Base-by-base conservation (phyloP, 768 basidiomycete genomes). In the Russula sp. region DNA sequence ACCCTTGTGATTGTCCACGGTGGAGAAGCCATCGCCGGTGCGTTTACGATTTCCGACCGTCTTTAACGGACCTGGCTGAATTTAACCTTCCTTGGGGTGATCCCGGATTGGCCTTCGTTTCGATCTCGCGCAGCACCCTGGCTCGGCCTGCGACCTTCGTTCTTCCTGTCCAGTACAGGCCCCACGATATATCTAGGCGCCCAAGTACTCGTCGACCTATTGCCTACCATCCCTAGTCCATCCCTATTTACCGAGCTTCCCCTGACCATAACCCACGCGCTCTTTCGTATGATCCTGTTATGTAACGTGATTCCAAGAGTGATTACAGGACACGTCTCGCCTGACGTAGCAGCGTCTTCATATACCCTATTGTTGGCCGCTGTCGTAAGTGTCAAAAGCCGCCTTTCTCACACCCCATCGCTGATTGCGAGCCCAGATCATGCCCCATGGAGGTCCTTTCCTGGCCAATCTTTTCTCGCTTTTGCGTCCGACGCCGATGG, bases 401-500 rank as follows among this genome's bases (percentile, higher is more conserved):
- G 14, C 57, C 37, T 14, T 18, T 39, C n/a, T 22, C 32, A 6
- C 4, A 14, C 50, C 10, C 47, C 48, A 14, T 56, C 13, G 37
- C 57, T 64, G 31, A 60, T 31, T 8, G 34, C 37, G 20, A 39
- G 7, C 40, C 35, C 37, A 67, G 66, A 55, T 67, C 48, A 55
- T 59, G n/a, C 53, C 66, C 5, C 65, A 67, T 72, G 85, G 82
- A 3, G 91, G 91, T 6, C 91, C 91, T 78, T 89, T 95, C 79
- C 69, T 91, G 66, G 79, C 82, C 37, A 89, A 87, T 75, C 76
- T 88, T 52, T 82, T 88, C 75, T 87, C 86, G 42, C 84, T 91
- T 74, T 78, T 92, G 47, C 82, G 86, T 63, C 89, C 92, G 0
- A 84, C 85, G 6, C 77, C 87, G 0, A 77, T 91, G 62, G 70